Evolutionary conservation across 2,329 filamentous ascomycete genomes (phyloP), one percentile per base, ranked within the genome.

Genomic region (Fusarium pininemorale): DNA sequence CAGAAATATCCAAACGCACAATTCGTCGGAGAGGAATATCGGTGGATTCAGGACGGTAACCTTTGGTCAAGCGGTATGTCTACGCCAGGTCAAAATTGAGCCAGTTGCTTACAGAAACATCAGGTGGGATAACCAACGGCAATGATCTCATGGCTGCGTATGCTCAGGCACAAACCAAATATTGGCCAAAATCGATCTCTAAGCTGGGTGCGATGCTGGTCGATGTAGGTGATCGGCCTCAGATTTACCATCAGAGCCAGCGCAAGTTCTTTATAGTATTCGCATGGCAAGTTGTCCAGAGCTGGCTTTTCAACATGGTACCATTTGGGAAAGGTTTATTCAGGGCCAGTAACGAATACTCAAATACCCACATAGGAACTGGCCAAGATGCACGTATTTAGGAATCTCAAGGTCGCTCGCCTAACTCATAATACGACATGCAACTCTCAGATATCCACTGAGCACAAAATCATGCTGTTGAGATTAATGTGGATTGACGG

Each of bases 91-190:
- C 28, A 18, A 24, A n/a, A 15, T 16, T 47, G 16, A 11, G 32
- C 39, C 11, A 55, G 18, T 48, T 12, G 37, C 53, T 69, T 45
- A 65, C 44, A 30, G 28, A 10, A 48, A 45, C 26, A 48, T 30
- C 18, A 87, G 86, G 86, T n/a, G 87, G 86, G 57, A 80, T 89
- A 60, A 89, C 87, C 18, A 89, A 89, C 69, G 87, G 87, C 38
- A 89, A 89, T 72, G 88, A 90, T 65, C 82, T 90, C 60, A 84
- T 89, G 50, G 85, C 85, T 24, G 87, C 87, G 6, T 90, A 89
- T 75, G 83, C 84, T 14, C 83, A 85, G 41, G 79, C 82, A 11
- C 82, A 81, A 48, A 81, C n/a, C n/a, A 60, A 82, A 61, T 83
- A 83, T 62, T 87, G 88, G 75, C 82, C 86, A 2, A 73, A 69